Evolutionary conservation across 257 asterid species (phyloP).

Genomic region (Nicotiana knightiana): DNA sequence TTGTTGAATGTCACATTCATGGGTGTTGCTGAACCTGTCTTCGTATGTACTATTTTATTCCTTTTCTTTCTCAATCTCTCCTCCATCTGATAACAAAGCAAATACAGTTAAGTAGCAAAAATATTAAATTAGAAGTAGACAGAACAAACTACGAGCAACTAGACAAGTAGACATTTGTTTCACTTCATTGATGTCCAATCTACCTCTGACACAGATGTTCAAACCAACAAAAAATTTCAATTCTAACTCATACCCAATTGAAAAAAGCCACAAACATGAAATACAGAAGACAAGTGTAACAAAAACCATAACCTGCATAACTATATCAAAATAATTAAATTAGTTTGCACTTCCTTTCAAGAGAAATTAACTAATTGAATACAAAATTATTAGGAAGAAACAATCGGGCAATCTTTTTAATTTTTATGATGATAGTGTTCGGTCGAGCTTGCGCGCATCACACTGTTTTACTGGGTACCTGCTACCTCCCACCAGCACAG

Average conservation of each 20-base stretch:
- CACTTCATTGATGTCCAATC: neutral
- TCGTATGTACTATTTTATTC: constrained; percentile 69
- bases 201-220: neutral
- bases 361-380: neutral
- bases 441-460: no score
- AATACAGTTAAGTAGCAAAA: neutral
- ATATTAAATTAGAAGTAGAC: neutral
- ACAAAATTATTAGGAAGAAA: neutral
- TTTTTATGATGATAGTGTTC: no score
- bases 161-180: neutral
- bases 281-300: neutral
- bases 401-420: neutral
- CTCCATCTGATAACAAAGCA: constrained; percentile 59
- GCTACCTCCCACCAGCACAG: no score
- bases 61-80: constrained; percentile 89
- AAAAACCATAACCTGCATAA: neutral
- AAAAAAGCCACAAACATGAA: neutral
- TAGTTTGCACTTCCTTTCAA: neutral
- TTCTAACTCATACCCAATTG: neutral
- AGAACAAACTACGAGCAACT: neutral
- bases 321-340: neutral
- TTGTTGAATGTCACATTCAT: constrained; percentile 66
- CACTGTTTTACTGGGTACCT: no score
- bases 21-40: constrained; percentile 72
- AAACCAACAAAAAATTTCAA: neutral